Evolutionary conservation across 192 early-diverging fungal species (phyloP).

Genomic region (Blastocladiella britannica): DNA sequence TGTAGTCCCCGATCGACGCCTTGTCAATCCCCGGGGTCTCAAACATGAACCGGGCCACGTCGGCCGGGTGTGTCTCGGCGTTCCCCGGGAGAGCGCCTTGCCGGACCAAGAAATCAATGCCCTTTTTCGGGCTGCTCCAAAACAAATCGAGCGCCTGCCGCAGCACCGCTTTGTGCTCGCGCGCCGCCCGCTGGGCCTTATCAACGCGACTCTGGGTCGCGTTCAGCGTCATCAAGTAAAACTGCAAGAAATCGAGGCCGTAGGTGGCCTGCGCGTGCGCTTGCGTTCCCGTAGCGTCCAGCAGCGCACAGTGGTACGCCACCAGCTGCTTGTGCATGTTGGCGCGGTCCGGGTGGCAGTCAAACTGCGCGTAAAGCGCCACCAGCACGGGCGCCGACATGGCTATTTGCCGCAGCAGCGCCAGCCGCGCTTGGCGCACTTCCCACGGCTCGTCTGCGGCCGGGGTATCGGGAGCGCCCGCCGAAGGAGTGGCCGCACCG

Average conservation of each 20-base stretch:
- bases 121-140: slow-evolving; percentile 51
- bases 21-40: slow-evolving; percentile 73
- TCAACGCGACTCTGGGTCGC: not conserved
- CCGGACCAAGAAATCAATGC: slow-evolving; percentile 31
- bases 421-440: not conserved
- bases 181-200: slow-evolving; percentile 51
- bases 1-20: slow-evolving; percentile 63
- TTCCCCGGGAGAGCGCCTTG: slow-evolving; percentile 18
- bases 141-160: not conserved
- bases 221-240: not conserved
- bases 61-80: slow-evolving; percentile 21
- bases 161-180: slow-evolving; percentile 32
- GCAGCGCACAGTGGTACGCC: too few relatives aligned
- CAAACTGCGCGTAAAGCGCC: not conserved
- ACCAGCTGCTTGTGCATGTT: not conserved
- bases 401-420: not conserved
- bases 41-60: slow-evolving; percentile 53
- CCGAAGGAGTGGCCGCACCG: too few relatives aligned
- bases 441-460: not conserved
- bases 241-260: not conserved
- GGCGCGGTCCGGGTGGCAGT: not conserved
- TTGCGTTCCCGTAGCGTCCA: too few relatives aligned
- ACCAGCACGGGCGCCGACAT: not conserved
- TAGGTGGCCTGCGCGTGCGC: too few relatives aligned
- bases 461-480: not conserved